Percentiles rank a stretch among this genome's conserved stretches.
Evolutionary conservation across 106 monocot genomes (phyloP).

Genomic region (Chionographis japonica): DNA sequence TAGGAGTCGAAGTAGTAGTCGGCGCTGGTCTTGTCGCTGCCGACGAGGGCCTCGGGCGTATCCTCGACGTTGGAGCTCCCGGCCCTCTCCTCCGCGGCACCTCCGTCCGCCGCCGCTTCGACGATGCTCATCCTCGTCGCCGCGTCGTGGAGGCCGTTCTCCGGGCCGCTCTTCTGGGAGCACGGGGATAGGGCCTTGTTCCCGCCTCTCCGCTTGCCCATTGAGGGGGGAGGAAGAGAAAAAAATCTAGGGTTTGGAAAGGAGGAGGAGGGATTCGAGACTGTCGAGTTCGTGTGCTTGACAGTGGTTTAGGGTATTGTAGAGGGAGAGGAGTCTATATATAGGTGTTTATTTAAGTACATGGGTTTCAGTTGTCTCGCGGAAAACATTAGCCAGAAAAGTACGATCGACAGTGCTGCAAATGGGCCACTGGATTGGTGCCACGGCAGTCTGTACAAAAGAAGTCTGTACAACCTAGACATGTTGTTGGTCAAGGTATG

Average conservation of each 20-base stretch:
- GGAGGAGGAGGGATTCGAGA: not conserved
- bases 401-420: no score
- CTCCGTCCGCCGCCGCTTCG: slow-evolving; percentile 21
- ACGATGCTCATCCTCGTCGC: not conserved
- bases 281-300: not conserved
- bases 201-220: slow-evolving; percentile 29
- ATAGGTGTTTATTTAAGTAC: not conserved
- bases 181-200: slow-evolving; percentile 14
- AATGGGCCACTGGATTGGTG: no score
- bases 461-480: no score
- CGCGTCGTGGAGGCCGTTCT: not conserved
- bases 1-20: slow-evolving; percentile 99
- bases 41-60: slow-evolving; percentile 29
- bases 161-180: slow-evolving; percentile 13
- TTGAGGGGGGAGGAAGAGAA: not conserved
- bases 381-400: no score
- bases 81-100: slow-evolving; percentile 30
- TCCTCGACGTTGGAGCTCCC: slow-evolving; percentile 45
- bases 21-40: slow-evolving; percentile 88
- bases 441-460: no score
- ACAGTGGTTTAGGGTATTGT: not conserved
- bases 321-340: not conserved
- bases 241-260: slow-evolving; percentile 11
- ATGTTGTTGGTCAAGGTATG: no score
- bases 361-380: no score